Conservation (phyloP, 2,329 filamentous ascomycete genomes). For the Monascus ruber region DNA sequence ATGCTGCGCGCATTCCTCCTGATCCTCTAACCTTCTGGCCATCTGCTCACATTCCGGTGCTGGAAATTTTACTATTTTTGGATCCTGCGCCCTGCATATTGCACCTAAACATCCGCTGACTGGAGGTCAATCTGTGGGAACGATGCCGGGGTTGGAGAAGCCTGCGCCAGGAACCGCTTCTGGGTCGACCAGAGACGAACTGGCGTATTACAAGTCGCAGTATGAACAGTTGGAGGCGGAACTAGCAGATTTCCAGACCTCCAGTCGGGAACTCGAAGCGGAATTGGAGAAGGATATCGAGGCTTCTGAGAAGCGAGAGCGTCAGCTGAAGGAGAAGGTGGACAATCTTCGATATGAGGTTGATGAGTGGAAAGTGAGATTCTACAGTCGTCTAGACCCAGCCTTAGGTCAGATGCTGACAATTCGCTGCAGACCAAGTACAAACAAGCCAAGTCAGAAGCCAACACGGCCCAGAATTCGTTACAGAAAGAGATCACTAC, state of each 20-base stretch:
- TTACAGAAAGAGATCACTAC: slow-evolving; percentile 94
- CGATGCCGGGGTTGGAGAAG: slow-evolving; percentile 28
- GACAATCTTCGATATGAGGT: slow-evolving; percentile 79
- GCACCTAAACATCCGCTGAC: too few species aligned
- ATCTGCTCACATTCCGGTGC: too few species aligned
- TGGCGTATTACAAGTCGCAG: slow-evolving; percentile 91
- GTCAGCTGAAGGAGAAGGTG: slow-evolving; percentile 72
- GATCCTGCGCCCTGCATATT: too few species aligned
- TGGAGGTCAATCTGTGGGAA: slow-evolving; percentile 7
- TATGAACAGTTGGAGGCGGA: slow-evolving; percentile 89
- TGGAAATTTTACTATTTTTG: too few species aligned
- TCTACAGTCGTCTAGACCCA: too few species aligned
- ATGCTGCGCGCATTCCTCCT: too few species aligned
- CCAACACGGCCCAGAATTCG: slow-evolving; percentile 67
- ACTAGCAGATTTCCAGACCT: slow-evolving; percentile 84
- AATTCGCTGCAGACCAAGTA: slow-evolving; percentile 62
- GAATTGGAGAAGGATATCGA: slow-evolving; percentile 96
- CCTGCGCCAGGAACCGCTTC: slow-evolving; percentile 28
- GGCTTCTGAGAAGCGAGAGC: slow-evolving; percentile 84
- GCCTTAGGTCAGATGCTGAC: slow-evolving; percentile 8
- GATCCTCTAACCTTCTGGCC: too few species aligned
- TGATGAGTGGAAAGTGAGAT: slow-evolving; percentile 87
- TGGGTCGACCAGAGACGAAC: slow-evolving; percentile 53
- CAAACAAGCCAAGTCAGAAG: slow-evolving; percentile 85
- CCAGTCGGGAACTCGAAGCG: slow-evolving; percentile 84